These are phyloP conservation scores for Fagopyrum tataricum DNA, from an alignment of 148 eudicot species.

Conservation along the genomic window DNA sequence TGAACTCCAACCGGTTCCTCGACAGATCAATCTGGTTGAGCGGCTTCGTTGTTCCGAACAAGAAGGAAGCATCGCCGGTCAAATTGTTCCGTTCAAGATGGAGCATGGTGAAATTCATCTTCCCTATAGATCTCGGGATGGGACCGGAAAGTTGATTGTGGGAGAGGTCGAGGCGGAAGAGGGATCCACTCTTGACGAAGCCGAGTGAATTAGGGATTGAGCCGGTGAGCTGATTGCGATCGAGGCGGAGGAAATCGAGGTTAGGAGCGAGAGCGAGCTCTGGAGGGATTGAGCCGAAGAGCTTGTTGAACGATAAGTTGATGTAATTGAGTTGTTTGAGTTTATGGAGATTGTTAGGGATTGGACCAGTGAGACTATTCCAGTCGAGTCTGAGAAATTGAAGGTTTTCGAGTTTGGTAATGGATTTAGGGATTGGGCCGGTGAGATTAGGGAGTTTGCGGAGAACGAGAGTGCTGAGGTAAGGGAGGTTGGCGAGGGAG, in stretches of 20 bases:
- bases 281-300: constrained; percentile 30
- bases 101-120: constrained; percentile 8
- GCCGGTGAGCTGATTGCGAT: constrained; percentile 35
- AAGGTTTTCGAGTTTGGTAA: constrained; percentile 27
- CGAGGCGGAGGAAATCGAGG: constrained; percentile 21
- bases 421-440: constrained; percentile 25
- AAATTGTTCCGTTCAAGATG: constrained; percentile 19
- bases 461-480: constrained; percentile 28
- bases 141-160: constrained; percentile 28
- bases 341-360: constrained; percentile 25
- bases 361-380: constrained; percentile 26
- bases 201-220: constrained; percentile 26
- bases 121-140: constrained; percentile 25
- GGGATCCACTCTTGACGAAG: not conserved
- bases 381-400: constrained; percentile 14
- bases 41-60: constrained; percentile 21
- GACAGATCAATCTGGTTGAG: constrained; percentile 9
- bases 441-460: constrained; percentile 24
- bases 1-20: constrained; percentile 26
- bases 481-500: constrained; percentile 19
- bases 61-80: constrained; percentile 34
- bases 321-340: constrained; percentile 20
- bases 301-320: constrained; percentile 25
- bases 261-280: constrained; percentile 16
- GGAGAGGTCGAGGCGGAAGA: constrained; percentile 14